Percentiles rank a stretch among this genome's conserved stretches.
Conservation (phyloP, 169 alveolate species). For the Eimeria praecox region DNA sequence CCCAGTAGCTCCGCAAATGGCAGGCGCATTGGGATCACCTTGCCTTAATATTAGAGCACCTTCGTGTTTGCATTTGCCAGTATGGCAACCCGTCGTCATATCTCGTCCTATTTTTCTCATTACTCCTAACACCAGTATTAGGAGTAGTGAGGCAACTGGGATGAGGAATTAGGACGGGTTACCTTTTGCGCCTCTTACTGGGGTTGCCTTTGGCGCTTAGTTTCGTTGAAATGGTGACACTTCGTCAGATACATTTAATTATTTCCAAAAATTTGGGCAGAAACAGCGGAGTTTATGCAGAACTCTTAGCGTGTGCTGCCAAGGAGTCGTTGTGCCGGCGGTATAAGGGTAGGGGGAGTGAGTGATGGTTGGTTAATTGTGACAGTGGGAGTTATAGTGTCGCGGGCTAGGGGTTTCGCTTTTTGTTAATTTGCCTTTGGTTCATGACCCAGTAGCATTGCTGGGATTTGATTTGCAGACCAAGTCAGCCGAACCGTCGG, state of each 20-base stretch:
- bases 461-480: neutral
- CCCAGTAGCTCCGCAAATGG: neutral
- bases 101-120: too few relatives aligned
- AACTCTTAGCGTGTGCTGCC: neutral
- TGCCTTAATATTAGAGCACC: neutral
- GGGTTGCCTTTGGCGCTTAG: neutral
- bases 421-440: neutral
- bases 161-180: neutral
- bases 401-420: neutral
- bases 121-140: too few relatives aligned
- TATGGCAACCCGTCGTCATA: too few relatives aligned
- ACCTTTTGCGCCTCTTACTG: neutral
- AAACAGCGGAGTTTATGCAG: neutral
- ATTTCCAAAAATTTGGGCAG: neutral
- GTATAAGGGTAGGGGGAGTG: too few relatives aligned
- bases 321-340: neutral
- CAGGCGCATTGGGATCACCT: neutral
- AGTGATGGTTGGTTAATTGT: too few relatives aligned
- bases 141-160: neutral
- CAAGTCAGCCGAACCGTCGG: neutral
- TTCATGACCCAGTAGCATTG: neutral
- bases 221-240: neutral
- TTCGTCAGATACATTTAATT: neutral
- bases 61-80: neutral
- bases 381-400: neutral